These are phyloP conservation scores for Entophlyctis helioformis DNA, from an alignment of 192 early-diverging fungal species.

Conservation along the genomic window DNA sequence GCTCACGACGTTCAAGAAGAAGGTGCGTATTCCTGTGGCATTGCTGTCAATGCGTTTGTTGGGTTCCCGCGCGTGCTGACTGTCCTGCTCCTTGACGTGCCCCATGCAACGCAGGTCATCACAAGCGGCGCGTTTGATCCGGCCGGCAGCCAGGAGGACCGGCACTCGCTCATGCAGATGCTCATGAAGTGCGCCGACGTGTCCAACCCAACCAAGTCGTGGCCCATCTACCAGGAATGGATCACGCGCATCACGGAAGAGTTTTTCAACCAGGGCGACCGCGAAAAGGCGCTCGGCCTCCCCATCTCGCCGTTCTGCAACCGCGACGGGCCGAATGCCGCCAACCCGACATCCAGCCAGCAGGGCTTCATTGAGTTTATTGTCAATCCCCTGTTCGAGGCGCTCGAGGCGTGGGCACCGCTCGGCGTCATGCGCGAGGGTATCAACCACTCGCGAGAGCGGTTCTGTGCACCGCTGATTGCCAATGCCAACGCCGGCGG, in stretches of 20 bases:
- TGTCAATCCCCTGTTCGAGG: conserved; percentile 35
- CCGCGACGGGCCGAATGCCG: conserved; percentile 21
- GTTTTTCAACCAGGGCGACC: conserved; percentile 41
- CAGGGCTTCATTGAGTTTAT: conserved; percentile 45
- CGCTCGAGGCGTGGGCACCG: conserved; percentile 25
- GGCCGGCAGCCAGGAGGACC: conserved; percentile 23
- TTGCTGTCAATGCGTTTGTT: no score
- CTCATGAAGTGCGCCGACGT: conserved; percentile 49
- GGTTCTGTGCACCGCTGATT: no score
- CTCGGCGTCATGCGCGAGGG: conserved; percentile 17
- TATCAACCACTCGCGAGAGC: conserved; percentile 13
- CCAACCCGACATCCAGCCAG: conserved; percentile 23
- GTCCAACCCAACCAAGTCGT: conserved; percentile 43
- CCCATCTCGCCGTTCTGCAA: conserved; percentile 49
- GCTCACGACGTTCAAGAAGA: conserved; percentile 38
- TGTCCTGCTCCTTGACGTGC: no score
- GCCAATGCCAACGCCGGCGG: no score
- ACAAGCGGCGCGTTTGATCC: conserved; percentile 35
- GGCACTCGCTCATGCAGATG: conserved; percentile 38
- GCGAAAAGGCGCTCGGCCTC: conserved; percentile 33
- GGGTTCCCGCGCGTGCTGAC: no score
- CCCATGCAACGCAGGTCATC: no score
- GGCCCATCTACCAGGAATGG: conserved; percentile 37
- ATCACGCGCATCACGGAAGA: conserved; percentile 36
- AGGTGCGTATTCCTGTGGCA: no score